Evolutionary conservation across 164 flowering plant genomes (phyloP).

Genomic region (Paratinospora sagittata): DNA sequence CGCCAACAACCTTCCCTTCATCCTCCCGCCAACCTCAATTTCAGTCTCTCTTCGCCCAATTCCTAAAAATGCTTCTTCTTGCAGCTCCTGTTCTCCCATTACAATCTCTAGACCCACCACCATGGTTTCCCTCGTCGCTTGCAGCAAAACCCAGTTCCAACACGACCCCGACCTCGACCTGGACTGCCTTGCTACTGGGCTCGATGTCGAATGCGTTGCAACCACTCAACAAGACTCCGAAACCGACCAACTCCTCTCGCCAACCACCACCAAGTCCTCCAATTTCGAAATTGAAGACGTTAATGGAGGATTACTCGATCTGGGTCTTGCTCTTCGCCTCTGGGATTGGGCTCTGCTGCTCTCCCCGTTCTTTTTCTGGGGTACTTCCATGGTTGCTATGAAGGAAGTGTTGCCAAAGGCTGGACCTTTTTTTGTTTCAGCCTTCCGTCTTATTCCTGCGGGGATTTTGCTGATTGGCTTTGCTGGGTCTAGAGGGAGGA

Average conservation of each 20-base stretch:
- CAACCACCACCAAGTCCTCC: background rate
- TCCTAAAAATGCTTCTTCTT: no score
- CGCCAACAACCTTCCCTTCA: no score
- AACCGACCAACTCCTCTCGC: conserved; percentile 9
- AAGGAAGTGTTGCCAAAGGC: conserved; percentile 84
- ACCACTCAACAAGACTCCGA: conserved; percentile 1
- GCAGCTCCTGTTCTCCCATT: background rate
- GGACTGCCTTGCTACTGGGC: conserved; percentile 62
- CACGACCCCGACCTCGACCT: conserved; percentile 13
- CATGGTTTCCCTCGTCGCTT: background rate
- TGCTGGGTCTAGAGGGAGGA: conserved; percentile 48
- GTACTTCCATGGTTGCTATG: conserved; percentile 99
- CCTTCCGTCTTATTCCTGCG: conserved; percentile 78
- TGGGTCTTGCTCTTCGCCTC: conserved; percentile 7
- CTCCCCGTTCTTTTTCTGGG: conserved; percentile 98
- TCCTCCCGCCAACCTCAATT: background rate
- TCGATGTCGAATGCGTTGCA: conserved; percentile 53
- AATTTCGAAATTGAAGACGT: conserved; percentile 10
- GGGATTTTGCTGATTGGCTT: conserved; percentile 59
- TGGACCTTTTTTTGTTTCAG: conserved; percentile 76
- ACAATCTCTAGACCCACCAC: conserved; percentile 7
- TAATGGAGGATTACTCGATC: background rate
- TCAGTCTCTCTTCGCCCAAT: no score
- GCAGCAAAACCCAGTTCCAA: conserved; percentile 11
- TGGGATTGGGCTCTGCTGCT: conserved; percentile 68